A percentile compares a stretch with the other conserved stretches of the same genome.
phyloP scores from a whole-genome alignment of 345 rosid genomes.

The Brassica napus region DNA sequence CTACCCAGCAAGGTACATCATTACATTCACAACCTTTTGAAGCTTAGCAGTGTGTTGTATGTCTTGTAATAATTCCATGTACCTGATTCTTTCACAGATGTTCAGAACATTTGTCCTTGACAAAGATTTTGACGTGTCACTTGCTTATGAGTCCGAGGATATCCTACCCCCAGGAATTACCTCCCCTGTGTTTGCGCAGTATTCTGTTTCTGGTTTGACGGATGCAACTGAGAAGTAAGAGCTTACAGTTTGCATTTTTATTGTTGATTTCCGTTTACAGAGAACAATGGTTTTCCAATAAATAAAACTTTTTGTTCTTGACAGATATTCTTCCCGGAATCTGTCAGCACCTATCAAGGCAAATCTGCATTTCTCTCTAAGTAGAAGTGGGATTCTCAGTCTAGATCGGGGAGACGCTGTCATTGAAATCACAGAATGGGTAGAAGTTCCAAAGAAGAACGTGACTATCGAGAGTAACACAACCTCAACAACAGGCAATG shows the following conservation, averaged over 20 bases:
- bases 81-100: conserved; percentile 59
- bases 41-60: neutral
- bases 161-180: conserved; percentile 73
- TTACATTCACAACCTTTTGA: conserved; percentile 15
- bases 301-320: conserved; percentile 1
- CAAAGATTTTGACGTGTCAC: conserved; percentile 92
- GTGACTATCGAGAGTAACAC: conserved; percentile 63
- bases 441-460: conserved; percentile 87
- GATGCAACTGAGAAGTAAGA: conserved; percentile 85
- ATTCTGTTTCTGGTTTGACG: conserved; percentile 77
- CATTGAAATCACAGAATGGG: conserved; percentile 95
- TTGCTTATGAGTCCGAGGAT: conserved; percentile 74
- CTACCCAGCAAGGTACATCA: conserved; percentile 85
- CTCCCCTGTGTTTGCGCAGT: conserved; percentile 74
- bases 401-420: conserved; percentile 94
- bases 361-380: conserved; percentile 88
- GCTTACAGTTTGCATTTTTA: conserved; percentile 4
- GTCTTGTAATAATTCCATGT: conserved; percentile 27
- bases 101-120: conserved; percentile 71
- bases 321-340: conserved; percentile 87
- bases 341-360: conserved; percentile 93
- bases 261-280: conserved; percentile 18
- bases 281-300: neutral
- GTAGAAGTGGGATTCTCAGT: conserved; percentile 86
- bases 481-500: conserved; percentile 54